Conservation (phyloP, 2,329 filamentous ascomycete species). For the Chaetothyriales sp. region DNA sequence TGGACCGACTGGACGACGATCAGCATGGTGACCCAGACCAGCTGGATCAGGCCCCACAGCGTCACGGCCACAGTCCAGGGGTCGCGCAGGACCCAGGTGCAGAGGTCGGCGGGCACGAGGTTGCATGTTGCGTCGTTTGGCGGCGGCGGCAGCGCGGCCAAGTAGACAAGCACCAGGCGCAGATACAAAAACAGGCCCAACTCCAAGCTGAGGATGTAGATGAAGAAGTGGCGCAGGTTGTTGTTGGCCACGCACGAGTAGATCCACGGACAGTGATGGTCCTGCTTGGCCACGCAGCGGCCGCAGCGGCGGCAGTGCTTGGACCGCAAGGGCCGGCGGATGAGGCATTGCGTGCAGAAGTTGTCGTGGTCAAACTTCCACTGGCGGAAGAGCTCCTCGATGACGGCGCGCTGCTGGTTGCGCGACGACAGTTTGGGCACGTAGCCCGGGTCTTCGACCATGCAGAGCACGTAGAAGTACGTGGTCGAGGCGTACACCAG, state of each 20-base stretch:
- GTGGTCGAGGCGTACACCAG: slow-evolving; percentile 50
- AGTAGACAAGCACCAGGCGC: slow-evolving; percentile 53
- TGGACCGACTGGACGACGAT: slow-evolving; percentile 88
- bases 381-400: slow-evolving; percentile 68
- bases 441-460: slow-evolving; percentile 81
- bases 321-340: slow-evolving; percentile 77
- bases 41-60: slow-evolving; percentile 68
- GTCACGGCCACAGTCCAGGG: slow-evolving; percentile 68
- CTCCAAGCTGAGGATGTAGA: slow-evolving; percentile 71
- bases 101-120: slow-evolving; percentile 60
- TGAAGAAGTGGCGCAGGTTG: slow-evolving; percentile 88
- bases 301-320: slow-evolving; percentile 91
- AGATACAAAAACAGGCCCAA: slow-evolving; percentile 61
- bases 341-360: slow-evolving; percentile 92
- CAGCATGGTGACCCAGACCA: slow-evolving; percentile 96
- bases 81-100: slow-evolving; percentile 64
- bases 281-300: slow-evolving; percentile 88
- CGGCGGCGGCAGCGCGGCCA: slow-evolving; percentile 1
- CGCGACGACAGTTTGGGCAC: slow-evolving; percentile 83
- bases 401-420: slow-evolving; percentile 75
- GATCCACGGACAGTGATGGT: slow-evolving; percentile 97
- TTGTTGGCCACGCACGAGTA: slow-evolving; percentile 93
- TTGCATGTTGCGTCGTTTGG: slow-evolving; percentile 43
- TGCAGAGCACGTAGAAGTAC: slow-evolving; percentile 79
- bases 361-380: slow-evolving; percentile 91